Evolutionary conservation across 2,329 filamentous ascomycete genomes (phyloP).

Genomic region (Stemphylium vesicarium): DNA sequence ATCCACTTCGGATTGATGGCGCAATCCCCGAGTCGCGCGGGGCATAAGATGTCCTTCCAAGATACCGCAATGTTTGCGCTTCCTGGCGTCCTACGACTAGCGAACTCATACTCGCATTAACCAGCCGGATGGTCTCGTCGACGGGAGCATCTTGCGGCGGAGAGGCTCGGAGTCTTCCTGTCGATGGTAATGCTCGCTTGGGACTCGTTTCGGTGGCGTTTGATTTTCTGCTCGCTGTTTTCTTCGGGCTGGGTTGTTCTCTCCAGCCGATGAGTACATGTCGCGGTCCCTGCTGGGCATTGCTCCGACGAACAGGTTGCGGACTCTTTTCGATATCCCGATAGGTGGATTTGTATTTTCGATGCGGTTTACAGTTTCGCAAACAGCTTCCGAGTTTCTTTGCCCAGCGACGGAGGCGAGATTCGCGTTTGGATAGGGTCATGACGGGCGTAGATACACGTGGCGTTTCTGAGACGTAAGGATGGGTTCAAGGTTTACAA

Average conservation of each 20-base stretch:
- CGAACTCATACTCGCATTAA: conserved; percentile 9
- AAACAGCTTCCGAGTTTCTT: conserved; percentile 10
- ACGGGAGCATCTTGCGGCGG: not conserved
- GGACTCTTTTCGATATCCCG: not conserved
- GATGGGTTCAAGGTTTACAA: not conserved
- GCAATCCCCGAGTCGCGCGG: not conserved
- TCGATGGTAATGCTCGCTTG: conserved; percentile 5
- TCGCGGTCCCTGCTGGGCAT: not conserved
- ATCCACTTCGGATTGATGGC: not conserved
- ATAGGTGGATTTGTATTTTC: conserved; percentile 3
- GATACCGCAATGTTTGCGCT: not conserved
- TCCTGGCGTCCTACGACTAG: not conserved
- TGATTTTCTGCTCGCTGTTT: not conserved
- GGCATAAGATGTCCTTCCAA: not conserved
- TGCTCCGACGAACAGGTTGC: not conserved
- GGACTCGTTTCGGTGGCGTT: not conserved
- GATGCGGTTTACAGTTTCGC: conserved; percentile 5
- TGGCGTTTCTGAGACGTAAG: not conserved
- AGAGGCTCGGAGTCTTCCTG: not conserved
- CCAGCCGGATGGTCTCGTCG: conserved; percentile 10
- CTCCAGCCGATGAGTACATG: not conserved
- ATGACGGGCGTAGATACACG: not conserved
- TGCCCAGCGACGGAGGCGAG: conserved; percentile 7
- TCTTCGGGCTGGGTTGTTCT: not conserved
- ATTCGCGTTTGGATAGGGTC: conserved; percentile 3